Evolutionary conservation across 2,329 filamentous ascomycete species (phyloP).

Genomic region (Rutstroemia sydowiana): DNA sequence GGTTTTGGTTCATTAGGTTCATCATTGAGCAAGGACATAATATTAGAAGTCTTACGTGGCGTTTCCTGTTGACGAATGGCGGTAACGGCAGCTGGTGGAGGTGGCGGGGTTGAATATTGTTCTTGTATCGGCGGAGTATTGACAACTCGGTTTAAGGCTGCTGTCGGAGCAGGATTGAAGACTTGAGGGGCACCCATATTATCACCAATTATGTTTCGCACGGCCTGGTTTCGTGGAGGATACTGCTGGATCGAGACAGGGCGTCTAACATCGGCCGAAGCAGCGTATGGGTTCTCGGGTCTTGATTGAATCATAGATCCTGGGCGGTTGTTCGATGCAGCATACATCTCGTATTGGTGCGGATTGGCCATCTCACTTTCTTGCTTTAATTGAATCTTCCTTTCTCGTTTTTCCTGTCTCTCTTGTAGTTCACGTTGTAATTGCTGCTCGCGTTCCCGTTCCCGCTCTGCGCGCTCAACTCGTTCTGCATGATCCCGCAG

Average conservation of each 20-base stretch:
- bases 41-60: slow-evolving; percentile 54
- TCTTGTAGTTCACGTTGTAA: slow-evolving; percentile 9
- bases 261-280: slow-evolving; percentile 20
- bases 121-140: slow-evolving; percentile 24
- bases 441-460: slow-evolving; percentile 9
- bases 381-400: slow-evolving; percentile 26
- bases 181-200: slow-evolving; percentile 16
- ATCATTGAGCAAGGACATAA: slow-evolving; percentile 53
- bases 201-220: slow-evolving; percentile 23
- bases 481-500: neutral
- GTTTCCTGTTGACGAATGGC: slow-evolving; percentile 35
- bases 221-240: slow-evolving; percentile 18
- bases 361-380: slow-evolving; percentile 28
- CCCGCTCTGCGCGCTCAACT: slow-evolving; percentile 10
- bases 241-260: slow-evolving; percentile 17
- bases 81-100: slow-evolving; percentile 32
- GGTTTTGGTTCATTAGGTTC: slow-evolving; percentile 42
- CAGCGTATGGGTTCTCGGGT: slow-evolving; percentile 16
- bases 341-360: slow-evolving; percentile 31
- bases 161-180: slow-evolving; percentile 23
- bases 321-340: slow-evolving; percentile 17
- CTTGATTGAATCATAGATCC: slow-evolving; percentile 19
- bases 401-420: slow-evolving; percentile 16
- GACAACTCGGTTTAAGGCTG: slow-evolving; percentile 21
- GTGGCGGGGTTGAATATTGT: slow-evolving; percentile 19